Evolutionary conservation across 2,329 filamentous ascomycete genomes (phyloP).

Genomic region (Bipolaris gigantea): DNA sequence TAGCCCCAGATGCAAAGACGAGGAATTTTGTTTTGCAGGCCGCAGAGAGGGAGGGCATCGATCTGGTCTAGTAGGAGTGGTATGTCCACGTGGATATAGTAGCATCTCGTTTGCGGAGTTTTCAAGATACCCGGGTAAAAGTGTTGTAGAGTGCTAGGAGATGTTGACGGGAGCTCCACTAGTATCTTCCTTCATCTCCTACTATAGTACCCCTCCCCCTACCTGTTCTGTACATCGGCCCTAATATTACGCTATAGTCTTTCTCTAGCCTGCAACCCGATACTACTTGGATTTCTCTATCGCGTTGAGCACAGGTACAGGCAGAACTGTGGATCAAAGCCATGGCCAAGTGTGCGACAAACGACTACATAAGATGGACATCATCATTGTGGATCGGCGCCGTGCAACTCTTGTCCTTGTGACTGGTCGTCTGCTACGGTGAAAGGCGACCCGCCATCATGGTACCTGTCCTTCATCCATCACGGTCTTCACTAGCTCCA

Average conservation of each 20-base stretch:
- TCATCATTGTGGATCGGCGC: too few relatives aligned
- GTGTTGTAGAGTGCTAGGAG: neutral
- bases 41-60: constrained; percentile 84
- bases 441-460: constrained; percentile 24
- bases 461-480: constrained; percentile 29
- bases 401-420: neutral
- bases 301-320: constrained; percentile 1
- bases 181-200: neutral
- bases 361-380: neutral
- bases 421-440: neutral
- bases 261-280: neutral
- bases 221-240: constrained; percentile 6
- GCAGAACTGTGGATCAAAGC: neutral
- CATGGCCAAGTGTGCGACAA: constrained; percentile 2
- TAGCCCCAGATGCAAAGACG: constrained; percentile 86
- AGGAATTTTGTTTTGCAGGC: constrained; percentile 74
- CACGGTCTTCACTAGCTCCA: constrained; percentile 28
- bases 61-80: constrained; percentile 46
- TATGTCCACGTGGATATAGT: neutral
- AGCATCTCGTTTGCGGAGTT: constrained; percentile 12
- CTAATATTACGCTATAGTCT: constrained; percentile 11
- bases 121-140: constrained; percentile 15
- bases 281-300: neutral
- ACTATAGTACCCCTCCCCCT: neutral
- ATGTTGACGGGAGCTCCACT: neutral